Base-by-base conservation (phyloP, 345 rosid genomes). In the Cardamine resedifolia region DNA sequence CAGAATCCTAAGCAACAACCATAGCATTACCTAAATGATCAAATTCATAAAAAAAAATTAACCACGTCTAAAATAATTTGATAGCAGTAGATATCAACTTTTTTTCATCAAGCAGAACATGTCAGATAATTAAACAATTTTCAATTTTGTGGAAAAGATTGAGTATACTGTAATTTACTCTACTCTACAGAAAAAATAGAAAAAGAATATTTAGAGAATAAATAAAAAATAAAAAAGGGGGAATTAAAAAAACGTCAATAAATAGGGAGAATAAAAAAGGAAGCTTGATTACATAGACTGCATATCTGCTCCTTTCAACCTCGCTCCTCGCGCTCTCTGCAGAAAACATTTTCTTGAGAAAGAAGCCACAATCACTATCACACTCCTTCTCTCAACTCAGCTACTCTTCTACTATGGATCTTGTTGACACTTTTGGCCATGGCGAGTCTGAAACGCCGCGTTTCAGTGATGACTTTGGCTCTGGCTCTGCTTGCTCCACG, bases 401-500 rank as follows among this genome's bases (percentile, higher is more conserved):
- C n/a, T n/a, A n/a, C n/a, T n/a, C n/a, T n/a, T n/a, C 15, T 18
- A 62, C 45, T 34, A 76, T 77, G 76, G 76, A 70, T 39, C 6
- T 63, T 28, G 30, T 31, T 26, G 71, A 64, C 48, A 76, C 47
- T 9, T 55, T 24, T 3, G 23, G 24, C 34, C 64, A 70, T 58
- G 79, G 70, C 45, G 76, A 70, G 4, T 31, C 55, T 3, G 79
- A 75, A 5, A 61, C 71, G 67, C 71, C 71, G 45, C 75, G 71
- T 63, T 77, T 64, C 49, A 77, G 72, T 19, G 80, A 72, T 26
- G 81, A 72, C 50, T 24, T 60, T 21, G 77, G 28, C 39, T 55
- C 59, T 27, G 53, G 66, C 44, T 77, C 80, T 3, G 74, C 84
- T 66, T 91, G 96, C 73, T 95, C 99, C n/a, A 87, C 99, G 14